Percentiles rank a stretch among this genome's conserved stretches.
These are phyloP conservation scores for Guadua angustifolia DNA, from an alignment of 176 grass and related monocot species.

Conservation along the genomic window DNA sequence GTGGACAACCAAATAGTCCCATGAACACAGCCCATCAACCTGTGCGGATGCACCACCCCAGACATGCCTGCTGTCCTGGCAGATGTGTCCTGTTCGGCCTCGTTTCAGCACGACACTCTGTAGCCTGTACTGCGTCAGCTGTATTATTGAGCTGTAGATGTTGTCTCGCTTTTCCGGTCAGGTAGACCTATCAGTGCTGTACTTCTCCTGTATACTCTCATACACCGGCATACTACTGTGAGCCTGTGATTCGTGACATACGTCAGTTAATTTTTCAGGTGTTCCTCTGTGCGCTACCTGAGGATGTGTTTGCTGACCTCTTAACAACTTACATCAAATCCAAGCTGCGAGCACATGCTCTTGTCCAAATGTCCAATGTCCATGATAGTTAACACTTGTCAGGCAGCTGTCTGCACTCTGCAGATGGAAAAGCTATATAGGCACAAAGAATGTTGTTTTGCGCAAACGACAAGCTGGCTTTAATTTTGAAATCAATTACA, in stretches of 20 bases:
- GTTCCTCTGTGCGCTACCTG: background rate
- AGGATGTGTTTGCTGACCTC: background rate
- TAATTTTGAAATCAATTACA: background rate
- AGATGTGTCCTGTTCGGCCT: slow-evolving; percentile 34
- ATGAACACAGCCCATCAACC: background rate
- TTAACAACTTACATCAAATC: background rate
- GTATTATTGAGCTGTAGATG: background rate
- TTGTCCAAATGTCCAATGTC: background rate
- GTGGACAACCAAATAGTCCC: background rate
- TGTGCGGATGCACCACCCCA: too few relatives aligned
- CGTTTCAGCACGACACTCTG: slow-evolving; percentile 33
- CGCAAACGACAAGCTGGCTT: background rate
- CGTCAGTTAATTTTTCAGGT: slow-evolving; percentile 1
- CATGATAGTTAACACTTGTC: background rate
- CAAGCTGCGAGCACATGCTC: slow-evolving; percentile 8
- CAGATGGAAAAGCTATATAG: background rate
- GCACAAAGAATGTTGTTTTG: background rate
- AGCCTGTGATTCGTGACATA: background rate
- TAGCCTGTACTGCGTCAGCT: background rate
- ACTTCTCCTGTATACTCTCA: background rate
- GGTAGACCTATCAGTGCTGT: background rate
- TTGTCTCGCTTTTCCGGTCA: background rate
- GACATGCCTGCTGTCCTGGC: slow-evolving; percentile 24
- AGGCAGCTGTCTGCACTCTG: background rate
- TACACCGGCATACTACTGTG: background rate